Evolutionary conservation across 371 early-diverging fungal species (phyloP).

Genomic region (Mucor saturninus): DNA sequence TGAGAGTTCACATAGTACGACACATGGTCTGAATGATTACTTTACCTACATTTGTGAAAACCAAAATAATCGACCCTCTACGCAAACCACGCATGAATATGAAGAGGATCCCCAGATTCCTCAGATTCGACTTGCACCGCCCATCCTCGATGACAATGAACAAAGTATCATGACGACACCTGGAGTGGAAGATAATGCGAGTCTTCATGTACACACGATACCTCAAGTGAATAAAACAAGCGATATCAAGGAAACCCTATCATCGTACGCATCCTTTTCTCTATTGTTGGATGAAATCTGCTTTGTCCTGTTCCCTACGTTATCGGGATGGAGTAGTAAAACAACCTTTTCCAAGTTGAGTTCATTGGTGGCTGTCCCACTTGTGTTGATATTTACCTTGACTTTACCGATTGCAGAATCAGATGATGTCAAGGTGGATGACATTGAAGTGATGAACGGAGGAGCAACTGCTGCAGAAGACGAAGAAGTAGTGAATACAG

Average conservation of each 20-base stretch:
- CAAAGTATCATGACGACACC: not conserved
- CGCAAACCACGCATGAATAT: not conserved
- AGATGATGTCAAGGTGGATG: slow-evolving; percentile 43
- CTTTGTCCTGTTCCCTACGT: slow-evolving; percentile 56
- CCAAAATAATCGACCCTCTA: slow-evolving; percentile 10
- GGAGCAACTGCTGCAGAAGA: not conserved
- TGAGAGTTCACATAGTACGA: slow-evolving; percentile 11
- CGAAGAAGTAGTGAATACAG: too few species aligned
- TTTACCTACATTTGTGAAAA: slow-evolving; percentile 43
- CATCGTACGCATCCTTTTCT: not conserved
- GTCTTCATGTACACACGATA: slow-evolving; percentile 8
- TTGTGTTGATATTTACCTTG: slow-evolving; percentile 58
- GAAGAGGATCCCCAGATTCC: slow-evolving; percentile 25
- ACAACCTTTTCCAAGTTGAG: slow-evolving; percentile 57
- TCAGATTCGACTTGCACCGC: slow-evolving; percentile 43
- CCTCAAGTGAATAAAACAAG: not conserved
- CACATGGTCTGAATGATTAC: slow-evolving; percentile 36
- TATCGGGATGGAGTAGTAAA: slow-evolving; percentile 57
- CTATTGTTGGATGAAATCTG: slow-evolving; percentile 14
- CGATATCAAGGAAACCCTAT: slow-evolving; percentile 5
- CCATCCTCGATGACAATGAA: not conserved
- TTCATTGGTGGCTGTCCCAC: slow-evolving; percentile 61
- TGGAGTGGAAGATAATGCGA: slow-evolving; percentile 2
- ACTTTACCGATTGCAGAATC: slow-evolving; percentile 66
- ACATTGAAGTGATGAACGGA: slow-evolving; percentile 33